Conservation (phyloP, 768 basidiomycete genomes). For the Termitomyces sp. region DNA sequence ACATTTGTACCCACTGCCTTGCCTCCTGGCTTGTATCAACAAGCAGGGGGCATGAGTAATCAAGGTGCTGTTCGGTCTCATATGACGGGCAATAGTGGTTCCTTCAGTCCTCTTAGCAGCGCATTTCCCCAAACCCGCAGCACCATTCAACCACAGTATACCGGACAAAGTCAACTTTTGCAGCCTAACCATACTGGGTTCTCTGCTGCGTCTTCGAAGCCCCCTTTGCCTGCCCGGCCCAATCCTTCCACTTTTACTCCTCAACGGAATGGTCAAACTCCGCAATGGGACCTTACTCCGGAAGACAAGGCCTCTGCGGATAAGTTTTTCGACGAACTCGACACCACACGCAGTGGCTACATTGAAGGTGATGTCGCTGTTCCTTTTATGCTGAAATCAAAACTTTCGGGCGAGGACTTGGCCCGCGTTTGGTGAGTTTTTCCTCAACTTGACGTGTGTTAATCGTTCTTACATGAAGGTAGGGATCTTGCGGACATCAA, state of each 20-base stretch:
- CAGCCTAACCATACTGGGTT: constrained; percentile 49
- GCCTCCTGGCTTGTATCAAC: constrained; percentile 83
- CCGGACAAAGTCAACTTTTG: constrained; percentile 48
- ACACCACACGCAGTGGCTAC: constrained; percentile 66
- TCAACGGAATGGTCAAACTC: constrained; percentile 21
- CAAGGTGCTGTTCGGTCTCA: constrained; percentile 42
- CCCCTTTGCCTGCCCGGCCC: constrained; percentile 39
- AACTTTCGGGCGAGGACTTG: constrained; percentile 74
- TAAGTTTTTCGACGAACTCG: constrained; percentile 76
- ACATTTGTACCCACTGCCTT: constrained; percentile 67
- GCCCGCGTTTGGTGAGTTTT: constrained; percentile 82
- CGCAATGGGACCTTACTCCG: constrained; percentile 79
- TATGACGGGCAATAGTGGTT: constrained; percentile 55
- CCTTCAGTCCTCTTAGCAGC: constrained; percentile 50
- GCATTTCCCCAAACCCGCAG: constrained; percentile 34
- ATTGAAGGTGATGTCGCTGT: constrained; percentile 94
- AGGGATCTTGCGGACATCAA: constrained; percentile 95
- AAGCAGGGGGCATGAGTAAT: constrained; percentile 48
- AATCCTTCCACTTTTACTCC: constrained; percentile 18
- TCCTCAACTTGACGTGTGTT: not conserved
- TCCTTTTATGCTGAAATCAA: constrained; percentile 91
- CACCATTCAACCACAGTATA: constrained; percentile 56
- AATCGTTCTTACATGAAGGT: constrained; percentile 6
- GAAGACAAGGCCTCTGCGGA: constrained; percentile 77
- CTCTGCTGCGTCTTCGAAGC: constrained; percentile 21